phyloP scores from a whole-genome alignment of 2,329 filamentous ascomycete genomes.

The Scedosporium boydii region DNA sequence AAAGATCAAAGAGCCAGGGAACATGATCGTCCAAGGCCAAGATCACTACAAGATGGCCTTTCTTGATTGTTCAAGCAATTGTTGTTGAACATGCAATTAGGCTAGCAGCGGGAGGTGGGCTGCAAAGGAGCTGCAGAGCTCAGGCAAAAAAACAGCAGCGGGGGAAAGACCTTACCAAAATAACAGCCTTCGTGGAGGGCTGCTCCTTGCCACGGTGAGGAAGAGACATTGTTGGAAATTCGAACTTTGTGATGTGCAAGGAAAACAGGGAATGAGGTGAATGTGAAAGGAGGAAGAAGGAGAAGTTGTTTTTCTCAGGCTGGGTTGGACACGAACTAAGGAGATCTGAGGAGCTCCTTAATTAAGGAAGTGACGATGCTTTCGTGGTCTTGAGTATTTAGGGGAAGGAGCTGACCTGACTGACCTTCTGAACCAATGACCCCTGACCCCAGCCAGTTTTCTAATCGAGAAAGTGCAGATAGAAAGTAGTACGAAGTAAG shows the following conservation, averaged over 20 bases:
- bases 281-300: neutral
- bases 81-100: too few species aligned
- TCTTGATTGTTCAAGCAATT: too few species aligned
- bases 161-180: constrained; percentile 54
- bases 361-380: neutral
- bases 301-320: neutral
- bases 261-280: neutral
- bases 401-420: too few species aligned
- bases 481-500: too few species aligned
- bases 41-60: neutral
- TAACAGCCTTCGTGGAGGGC: constrained; percentile 82
- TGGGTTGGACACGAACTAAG: neutral
- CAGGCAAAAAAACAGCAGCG: neutral
- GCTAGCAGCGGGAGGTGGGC: neutral
- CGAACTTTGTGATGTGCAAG: neutral
- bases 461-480: too few species aligned
- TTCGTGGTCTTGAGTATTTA: neutral
- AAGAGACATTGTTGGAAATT: constrained; percentile 37
- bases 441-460: too few species aligned
- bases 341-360: neutral
- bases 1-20: too few species aligned
- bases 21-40: neutral
- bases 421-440: too few species aligned
- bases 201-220: constrained; percentile 39
- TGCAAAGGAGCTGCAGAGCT: constrained; percentile 10